A percentile compares a stretch with the other conserved stretches of the same genome.
Evolutionary conservation across 495 filamentous ascomycete genomes (phyloP).

Genomic region (Staphylotrichum longicolle): DNA sequence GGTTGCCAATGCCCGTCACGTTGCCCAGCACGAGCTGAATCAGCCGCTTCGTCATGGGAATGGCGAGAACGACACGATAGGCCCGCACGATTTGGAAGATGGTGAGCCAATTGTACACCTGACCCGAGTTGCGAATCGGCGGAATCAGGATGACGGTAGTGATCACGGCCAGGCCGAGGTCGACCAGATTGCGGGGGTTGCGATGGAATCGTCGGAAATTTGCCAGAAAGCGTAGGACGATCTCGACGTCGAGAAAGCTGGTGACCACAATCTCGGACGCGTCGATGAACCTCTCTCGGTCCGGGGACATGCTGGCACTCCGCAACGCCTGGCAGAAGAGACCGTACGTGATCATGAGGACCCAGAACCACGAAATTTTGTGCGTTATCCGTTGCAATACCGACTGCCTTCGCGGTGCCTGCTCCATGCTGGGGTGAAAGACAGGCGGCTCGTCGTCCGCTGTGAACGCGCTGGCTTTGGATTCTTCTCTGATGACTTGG

Average conservation of each 20-base stretch:
- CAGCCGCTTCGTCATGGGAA: slow-evolving; percentile 79
- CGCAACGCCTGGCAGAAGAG: slow-evolving; percentile 72
- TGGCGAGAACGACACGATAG: slow-evolving; percentile 87
- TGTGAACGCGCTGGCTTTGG: slow-evolving; percentile 89
- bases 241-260: slow-evolving; percentile 75
- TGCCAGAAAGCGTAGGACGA: slow-evolving; percentile 69
- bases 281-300: slow-evolving; percentile 53
- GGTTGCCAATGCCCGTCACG: slow-evolving; percentile 84
- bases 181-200: slow-evolving; percentile 70
- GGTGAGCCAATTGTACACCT: slow-evolving; percentile 83
- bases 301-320: slow-evolving; percentile 65
- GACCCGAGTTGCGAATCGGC: slow-evolving; percentile 69
- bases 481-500: slow-evolving; percentile 97
- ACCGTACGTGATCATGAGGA: slow-evolving; percentile 72
- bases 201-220: slow-evolving; percentile 79
- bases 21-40: slow-evolving; percentile 89
- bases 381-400: slow-evolving; percentile 66
- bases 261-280: slow-evolving; percentile 75
- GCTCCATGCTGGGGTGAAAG: slow-evolving; percentile 43
- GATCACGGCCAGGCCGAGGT: slow-evolving; percentile 73
- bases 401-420: slow-evolving; percentile 50
- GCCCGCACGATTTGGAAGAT: slow-evolving; percentile 90
- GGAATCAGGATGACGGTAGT: slow-evolving; percentile 87
- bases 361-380: slow-evolving; percentile 75
- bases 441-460: slow-evolving; percentile 57